Base-by-base conservation (phyloP, 2,329 filamentous ascomycete genomes). In the Fusarium heterosporum region DNA sequence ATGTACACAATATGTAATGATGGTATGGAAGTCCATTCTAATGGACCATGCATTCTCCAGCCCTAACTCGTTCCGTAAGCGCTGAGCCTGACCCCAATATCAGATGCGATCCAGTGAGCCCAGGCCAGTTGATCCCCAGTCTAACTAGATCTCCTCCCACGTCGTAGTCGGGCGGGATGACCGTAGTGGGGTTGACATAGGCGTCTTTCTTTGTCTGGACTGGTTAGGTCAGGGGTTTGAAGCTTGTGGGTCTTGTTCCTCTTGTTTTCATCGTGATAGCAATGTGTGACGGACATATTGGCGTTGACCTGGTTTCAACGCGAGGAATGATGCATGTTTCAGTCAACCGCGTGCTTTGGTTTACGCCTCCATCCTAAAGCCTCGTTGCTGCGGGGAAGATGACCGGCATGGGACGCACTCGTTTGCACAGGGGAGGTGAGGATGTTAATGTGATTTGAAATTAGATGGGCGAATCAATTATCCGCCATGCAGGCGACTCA, bases 181-280 rank as follows among this genome's bases (percentile, higher is more conserved):
- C 64, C 64, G 64, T 56, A 28, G 64, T 66, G 64, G 64, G 64
- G 64, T 61, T 65, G 46, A 52, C 42, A 55, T 47, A 46, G 52
- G 32, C 32, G 32, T 63, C 58, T 52, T 64, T 46, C 47, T 52
- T 43, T 46, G 39, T 41, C 47, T 43, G 41, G 55, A 56, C 50
- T 55, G 46, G 60, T 63, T 61, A 68, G 47, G 56, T 65, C 60
- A 68, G 64, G 64, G 64, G 64, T 64, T 54, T 63, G 63, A n/a
- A 26, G 64, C 41, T 42, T 43, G 50, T 42, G 60, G 64, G 54
- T 61, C 60, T 65, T 58, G 42, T 42, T 54, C 47, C 38, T 50
- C 28, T 55, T 50, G 43, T 19, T 45, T 17, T 43, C 14, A 34
- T 50, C 29, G 22, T 61, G 56, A 47, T 46, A 47, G 30, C 17